Evolutionary conservation across 2,329 filamentous ascomycete genomes (phyloP), one percentile per base, ranked within the genome.

Genomic region (Sclerotinia subarctica): DNA sequence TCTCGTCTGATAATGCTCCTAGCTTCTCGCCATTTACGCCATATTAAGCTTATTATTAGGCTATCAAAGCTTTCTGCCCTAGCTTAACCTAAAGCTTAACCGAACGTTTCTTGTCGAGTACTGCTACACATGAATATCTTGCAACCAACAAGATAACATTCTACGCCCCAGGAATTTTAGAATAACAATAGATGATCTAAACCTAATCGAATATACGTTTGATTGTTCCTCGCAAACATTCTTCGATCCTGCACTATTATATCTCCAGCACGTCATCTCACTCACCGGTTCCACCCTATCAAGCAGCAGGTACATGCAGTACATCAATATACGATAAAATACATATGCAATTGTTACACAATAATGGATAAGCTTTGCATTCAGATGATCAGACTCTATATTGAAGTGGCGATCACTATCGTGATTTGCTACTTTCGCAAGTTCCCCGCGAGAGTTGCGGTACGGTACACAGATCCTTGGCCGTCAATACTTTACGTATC

Each of bases 231-330:
- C 13, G 29, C 58, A 17, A 21, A 44, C 15, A 32, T 24, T 26
- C 26, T 29, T 35, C 35, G 26, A 47, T 35, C 47, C 56, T 17
- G 21, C 24, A 17, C 49, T 19, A 44, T 56, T 65, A 38, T 24
- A 58, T 65, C 26, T 52, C 63, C 63, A 65, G 63, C 51, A 47
- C 62, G 46, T 44, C 38, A 49, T 62, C 58, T 51, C 58, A 62
- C 44, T 38, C 44, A 26, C 35, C 46, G 24, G 29, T 62, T 24
- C 32, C 21, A 32, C 29, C 46, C 46, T n/a, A 38, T 32, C 63
- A 65, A 24, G 38, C 38, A 38, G 63, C 44, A 46, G 51, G 17
- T 47, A n/a, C 26, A 57, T 38, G 53, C 52, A 19, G 51, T 58
- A 47, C 63, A 58, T 51, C 58, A 62, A 62, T 62, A 58, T 65